Percentiles rank a stretch among this genome's conserved stretches.
phyloP scores from a whole-genome alignment of 495 filamentous ascomycete genomes.

The Podospora sp. region DNA sequence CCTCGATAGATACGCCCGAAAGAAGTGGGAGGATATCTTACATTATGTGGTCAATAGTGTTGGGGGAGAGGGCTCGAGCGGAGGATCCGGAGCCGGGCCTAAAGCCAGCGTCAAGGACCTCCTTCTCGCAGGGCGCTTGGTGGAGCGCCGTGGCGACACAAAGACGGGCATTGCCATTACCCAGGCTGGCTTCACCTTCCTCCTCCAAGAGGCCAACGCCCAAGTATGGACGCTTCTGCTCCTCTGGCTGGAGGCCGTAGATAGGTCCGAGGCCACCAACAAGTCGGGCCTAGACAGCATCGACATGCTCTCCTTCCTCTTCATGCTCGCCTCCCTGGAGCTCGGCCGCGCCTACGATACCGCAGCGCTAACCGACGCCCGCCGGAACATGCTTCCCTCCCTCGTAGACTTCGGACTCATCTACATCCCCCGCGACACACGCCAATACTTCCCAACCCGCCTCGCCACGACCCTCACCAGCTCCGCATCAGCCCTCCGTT shows the following conservation, averaged over 20 bases:
- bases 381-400: constrained; percentile 82
- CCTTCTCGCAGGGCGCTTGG: constrained; percentile 75
- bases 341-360: constrained; percentile 88
- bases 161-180: constrained; percentile 70
- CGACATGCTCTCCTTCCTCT: constrained; percentile 92
- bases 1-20: constrained; percentile 83
- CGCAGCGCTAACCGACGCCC: constrained; percentile 72
- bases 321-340: constrained; percentile 91
- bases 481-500: constrained; percentile 75
- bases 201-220: constrained; percentile 91
- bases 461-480: constrained; percentile 89
- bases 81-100: constrained; percentile 49
- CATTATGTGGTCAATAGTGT: constrained; percentile 83
- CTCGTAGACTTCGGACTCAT: constrained; percentile 89
- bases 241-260: constrained; percentile 86
- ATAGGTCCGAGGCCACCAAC: constrained; percentile 41
- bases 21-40: constrained; percentile 92
- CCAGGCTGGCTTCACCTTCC: constrained; percentile 87
- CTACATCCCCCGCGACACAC: constrained; percentile 60
- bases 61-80: constrained; percentile 39
- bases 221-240: constrained; percentile 96
- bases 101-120: constrained; percentile 81
- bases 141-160: constrained; percentile 61
- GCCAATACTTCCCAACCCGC: constrained; percentile 90
- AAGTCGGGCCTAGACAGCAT: constrained; percentile 75